Percentiles rank a stretch among this genome's conserved stretches.
Evolutionary conservation across 2,329 filamentous ascomycete genomes (phyloP).

Genomic region (Lecanicillium sp.): DNA sequence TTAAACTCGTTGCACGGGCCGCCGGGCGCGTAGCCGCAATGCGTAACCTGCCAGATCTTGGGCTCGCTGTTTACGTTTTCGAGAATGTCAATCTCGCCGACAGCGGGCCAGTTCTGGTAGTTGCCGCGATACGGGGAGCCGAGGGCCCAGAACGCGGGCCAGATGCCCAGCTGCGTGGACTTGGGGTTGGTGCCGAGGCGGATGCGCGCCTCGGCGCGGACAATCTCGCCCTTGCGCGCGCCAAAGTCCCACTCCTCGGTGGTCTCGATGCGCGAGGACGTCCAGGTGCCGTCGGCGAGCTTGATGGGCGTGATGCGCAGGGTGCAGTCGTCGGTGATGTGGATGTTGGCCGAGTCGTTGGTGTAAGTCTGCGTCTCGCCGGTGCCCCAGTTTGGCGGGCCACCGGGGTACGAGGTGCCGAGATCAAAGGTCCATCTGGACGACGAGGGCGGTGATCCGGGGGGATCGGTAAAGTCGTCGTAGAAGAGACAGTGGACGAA

Average conservation of each 20-base stretch:
- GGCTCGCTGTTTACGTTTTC: constrained; percentile 32
- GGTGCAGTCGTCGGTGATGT: constrained; percentile 24
- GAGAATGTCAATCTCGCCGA: constrained; percentile 38
- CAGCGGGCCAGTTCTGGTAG: constrained; percentile 31
- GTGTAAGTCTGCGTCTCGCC: constrained; percentile 41
- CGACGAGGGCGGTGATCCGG: constrained; percentile 17
- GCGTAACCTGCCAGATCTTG: constrained; percentile 27
- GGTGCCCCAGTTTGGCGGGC: constrained; percentile 39
- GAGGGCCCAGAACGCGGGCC: constrained; percentile 40
- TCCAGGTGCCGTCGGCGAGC: constrained; percentile 28
- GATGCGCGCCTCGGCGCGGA: constrained; percentile 31
- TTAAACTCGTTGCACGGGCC: constrained; percentile 34
- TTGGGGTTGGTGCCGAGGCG: constrained; percentile 23
- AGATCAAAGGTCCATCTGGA: constrained; percentile 35
- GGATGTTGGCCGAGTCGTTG: constrained; percentile 28
- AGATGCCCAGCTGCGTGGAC: constrained; percentile 29
- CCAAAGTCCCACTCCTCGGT: constrained; percentile 23
- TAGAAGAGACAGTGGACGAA: constrained; percentile 18
- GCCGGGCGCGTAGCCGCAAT: constrained; percentile 31
- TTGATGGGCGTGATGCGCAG: constrained; percentile 26
- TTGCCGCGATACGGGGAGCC: constrained; percentile 29
- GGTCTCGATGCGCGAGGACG: constrained; percentile 36
- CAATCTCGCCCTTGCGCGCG: constrained; percentile 21
- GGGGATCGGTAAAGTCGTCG: constrained; percentile 16
- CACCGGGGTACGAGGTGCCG: constrained; percentile 40